Conservation (phyloP, 202 grass and related monocot species). For the Panicum hallii region DNA sequence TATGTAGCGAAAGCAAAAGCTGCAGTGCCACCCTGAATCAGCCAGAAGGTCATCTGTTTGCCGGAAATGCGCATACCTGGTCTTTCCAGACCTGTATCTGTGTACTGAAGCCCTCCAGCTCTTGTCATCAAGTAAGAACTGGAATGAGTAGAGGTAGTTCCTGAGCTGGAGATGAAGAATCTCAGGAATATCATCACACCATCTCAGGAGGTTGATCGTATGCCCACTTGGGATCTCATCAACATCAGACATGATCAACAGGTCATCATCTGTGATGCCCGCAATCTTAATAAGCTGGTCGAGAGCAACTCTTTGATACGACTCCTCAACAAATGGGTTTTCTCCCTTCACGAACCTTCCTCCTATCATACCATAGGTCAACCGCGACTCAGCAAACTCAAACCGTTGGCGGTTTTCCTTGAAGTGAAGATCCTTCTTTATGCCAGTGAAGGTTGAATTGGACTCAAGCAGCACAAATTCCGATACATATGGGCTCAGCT, state of each 20-base stretch:
- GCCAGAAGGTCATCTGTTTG: conserved; percentile 84
- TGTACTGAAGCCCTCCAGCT: conserved; percentile 90
- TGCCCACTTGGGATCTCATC: conserved; percentile 96
- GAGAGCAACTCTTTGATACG: conserved; percentile 82
- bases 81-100: conserved; percentile 74
- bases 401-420: conserved; percentile 63
- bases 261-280: conserved; percentile 73
- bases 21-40: conserved; percentile 95
- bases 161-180: conserved; percentile 78
- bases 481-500: conserved; percentile 80
- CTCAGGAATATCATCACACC: conserved; percentile 78
- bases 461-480: conserved; percentile 89
- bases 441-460: conserved; percentile 88
- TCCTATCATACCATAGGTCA: conserved; percentile 86
- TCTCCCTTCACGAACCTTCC: conserved; percentile 89
- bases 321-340: conserved; percentile 95
- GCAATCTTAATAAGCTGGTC: conserved; percentile 85
- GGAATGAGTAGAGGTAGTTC: conserved; percentile 90
- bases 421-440: conserved; percentile 76
- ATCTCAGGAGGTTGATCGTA: conserved; percentile 82
- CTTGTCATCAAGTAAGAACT: conserved; percentile 81
- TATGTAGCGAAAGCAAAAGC: conserved; percentile 84
- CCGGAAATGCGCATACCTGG: conserved; percentile 78
- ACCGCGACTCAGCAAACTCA: conserved; percentile 73
- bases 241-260: conserved; percentile 95